A percentile compares a stretch with the other conserved stretches of the same genome.
phyloP scores from a whole-genome alignment of 495 filamentous ascomycete species.

The Talaromyces stipitatus region DNA sequence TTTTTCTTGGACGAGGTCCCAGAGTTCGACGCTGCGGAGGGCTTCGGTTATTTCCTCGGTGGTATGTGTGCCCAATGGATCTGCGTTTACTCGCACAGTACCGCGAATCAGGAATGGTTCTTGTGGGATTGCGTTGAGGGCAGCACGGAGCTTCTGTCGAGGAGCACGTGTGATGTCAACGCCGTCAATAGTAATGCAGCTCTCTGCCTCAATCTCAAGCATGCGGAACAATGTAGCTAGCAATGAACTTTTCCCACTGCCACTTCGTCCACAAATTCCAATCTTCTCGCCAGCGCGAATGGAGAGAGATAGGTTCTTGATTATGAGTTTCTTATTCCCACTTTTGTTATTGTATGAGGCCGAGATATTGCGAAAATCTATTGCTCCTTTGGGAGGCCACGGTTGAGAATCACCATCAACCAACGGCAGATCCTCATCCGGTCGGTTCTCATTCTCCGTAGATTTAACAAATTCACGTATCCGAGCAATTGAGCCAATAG shows the following conservation, averaged over 20 bases:
- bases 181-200: constrained; percentile 40
- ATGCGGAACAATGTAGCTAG: constrained; percentile 47
- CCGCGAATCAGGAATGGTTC: constrained; percentile 47
- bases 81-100: constrained; percentile 32
- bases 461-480: constrained; percentile 43
- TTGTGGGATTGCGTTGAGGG: constrained; percentile 48
- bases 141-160: constrained; percentile 36
- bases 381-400: constrained; percentile 70
- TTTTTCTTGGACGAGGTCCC: constrained; percentile 26
- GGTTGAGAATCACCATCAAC: constrained; percentile 9
- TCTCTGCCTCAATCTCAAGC: constrained; percentile 31
- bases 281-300: constrained; percentile 51
- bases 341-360: background rate
- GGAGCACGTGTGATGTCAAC: constrained; percentile 40
- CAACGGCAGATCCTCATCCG: background rate
- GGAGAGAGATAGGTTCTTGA: constrained; percentile 41
- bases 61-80: constrained; percentile 22
- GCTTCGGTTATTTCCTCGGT: constrained; percentile 29
- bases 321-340: constrained; percentile 39
- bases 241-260: constrained; percentile 41
- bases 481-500: constrained; percentile 48
- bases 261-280: constrained; percentile 40
- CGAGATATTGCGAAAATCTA: constrained; percentile 61
- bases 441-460: background rate
- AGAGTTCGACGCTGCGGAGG: constrained; percentile 33